Evolutionary conservation across 495 filamentous ascomycete species (phyloP), one percentile per base, ranked within the genome.

Genomic region (Viridothelium virens): DNA sequence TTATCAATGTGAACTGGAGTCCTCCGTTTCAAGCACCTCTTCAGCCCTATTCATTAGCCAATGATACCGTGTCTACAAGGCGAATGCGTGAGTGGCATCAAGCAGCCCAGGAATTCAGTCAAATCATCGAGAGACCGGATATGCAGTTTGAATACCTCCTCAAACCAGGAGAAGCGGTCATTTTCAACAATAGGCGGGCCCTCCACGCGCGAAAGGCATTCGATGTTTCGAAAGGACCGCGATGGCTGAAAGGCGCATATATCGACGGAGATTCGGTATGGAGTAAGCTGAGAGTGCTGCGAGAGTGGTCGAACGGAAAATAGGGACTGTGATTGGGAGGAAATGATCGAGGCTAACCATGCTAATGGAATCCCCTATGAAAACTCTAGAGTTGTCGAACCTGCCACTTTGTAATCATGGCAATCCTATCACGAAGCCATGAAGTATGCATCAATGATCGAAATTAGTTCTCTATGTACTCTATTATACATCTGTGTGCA

Each of bases 241-340:
- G 92, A 61, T 96, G 91, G 91, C 74, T 96, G 31, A 91, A 89
- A 72, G 93, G 92, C 2, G 80, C 90, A 0, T 97, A 96, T 78
- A 79, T 97, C 10, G 85, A 91, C 62, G 76, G 82, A 3, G 89
- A 96, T 77, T 84, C 83, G 1, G 85, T 86, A 56, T 64, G 74
- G 62, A 87, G 83, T 25, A 78, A 76, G 65, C 77, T 85, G 63
- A 73, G 79, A 53, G 77, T 83, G 1, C 63, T 81, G 41, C 53
- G 53, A 10, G 25, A 36, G 7, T 59, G 33, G 31, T 7, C 18
- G 25, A 31, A 31, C 31, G 14, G 31, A 36, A 25, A 14, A 59
- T 36, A 10, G 7, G 53, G 53, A 10, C 7, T 59, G 53, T 34
- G 25, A 18, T 53, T 53, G 41, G 6, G 41, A 7, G 6, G 41